Evolutionary conservation across 2,329 filamentous ascomycete species (phyloP), one percentile per base, ranked within the genome.

Genomic region (Pyrenophora teres): DNA sequence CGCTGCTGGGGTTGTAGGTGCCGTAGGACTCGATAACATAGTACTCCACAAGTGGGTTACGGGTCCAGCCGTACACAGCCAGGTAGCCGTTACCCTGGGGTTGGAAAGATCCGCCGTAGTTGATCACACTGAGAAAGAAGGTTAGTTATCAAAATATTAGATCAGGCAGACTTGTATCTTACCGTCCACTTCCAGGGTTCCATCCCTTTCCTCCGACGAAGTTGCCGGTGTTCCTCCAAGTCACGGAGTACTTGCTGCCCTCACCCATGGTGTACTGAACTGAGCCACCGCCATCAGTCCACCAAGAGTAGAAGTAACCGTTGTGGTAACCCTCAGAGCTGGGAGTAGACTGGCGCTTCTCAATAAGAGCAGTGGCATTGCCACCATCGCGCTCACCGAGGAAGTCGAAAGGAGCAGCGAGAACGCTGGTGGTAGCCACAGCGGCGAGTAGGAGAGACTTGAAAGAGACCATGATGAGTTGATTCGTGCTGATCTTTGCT

Each of bases 231-330:
- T 59, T 61, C 40, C 52, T 53, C 64, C 64, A 67, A 6, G 39
- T 53, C 43, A 57, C 51, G n/a, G 57, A 58, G 48, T 67, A 67
- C 41, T 51, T 53, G 50, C 64, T 59, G 32, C 50, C 56, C 36
- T 54, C 50, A 12, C 52, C 52, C 50, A 61, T 67, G 15, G 60
- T 65, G 57, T 65, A 67, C 25, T 54, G 57, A 6, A 54, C 64
- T 38, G 42, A 55, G 35, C 59, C 61, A 8, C 67, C 71, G 27
- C 78, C 77, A 50, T 84, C 81, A 46, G 77, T 83, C 81, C 81
- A 86, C 75, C 78, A 84, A 4, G 80, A 83, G 71, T 82, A 85
- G 75, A 80, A 85, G 74, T 77, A 85, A 40, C 59, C 56, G 43
- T 61, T 68, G 52, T 67, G 53, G 41, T 74, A 79, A 40, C 82